phyloP scores from a whole-genome alignment of 495 filamentous ascomycete species.

The Pyrenula massariospora region DNA sequence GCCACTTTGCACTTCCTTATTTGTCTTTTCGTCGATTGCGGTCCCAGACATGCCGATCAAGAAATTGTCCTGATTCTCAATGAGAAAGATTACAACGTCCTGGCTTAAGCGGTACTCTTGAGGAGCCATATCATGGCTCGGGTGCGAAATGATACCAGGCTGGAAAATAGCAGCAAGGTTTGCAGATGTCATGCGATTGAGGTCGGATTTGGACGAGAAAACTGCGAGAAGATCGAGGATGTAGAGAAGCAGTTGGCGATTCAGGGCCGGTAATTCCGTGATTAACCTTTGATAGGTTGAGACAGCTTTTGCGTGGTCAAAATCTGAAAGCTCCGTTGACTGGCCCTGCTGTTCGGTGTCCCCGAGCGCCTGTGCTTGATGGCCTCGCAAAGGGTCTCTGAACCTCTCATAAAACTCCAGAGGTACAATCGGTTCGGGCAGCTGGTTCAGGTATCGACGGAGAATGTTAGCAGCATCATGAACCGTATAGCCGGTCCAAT shows the following conservation, averaged over 20 bases:
- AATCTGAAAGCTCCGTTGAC: conserved; percentile 40
- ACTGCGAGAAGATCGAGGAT: conserved; percentile 96
- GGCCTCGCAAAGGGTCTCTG: conserved; percentile 68
- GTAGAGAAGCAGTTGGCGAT: conserved; percentile 90
- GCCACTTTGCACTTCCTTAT: conserved; percentile 69
- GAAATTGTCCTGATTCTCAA: conserved; percentile 90
- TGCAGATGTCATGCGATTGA: conserved; percentile 89
- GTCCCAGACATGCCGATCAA: conserved; percentile 91
- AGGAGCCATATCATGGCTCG: conserved; percentile 87
- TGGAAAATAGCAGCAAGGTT: conserved; percentile 99
- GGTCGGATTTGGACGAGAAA: conserved; percentile 92
- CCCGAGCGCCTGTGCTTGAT: conserved; percentile 61
- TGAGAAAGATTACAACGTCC: conserved; percentile 94
- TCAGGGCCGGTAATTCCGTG: conserved; percentile 82
- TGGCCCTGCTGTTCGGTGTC: conserved; percentile 41
- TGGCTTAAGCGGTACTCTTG: conserved; percentile 90
- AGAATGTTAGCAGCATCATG: conserved; percentile 98
- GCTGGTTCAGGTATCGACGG: conserved; percentile 84
- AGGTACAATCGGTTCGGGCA: conserved; percentile 91
- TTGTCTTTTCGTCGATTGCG: conserved; percentile 74
- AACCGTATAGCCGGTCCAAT: conserved; percentile 97
- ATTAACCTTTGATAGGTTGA: conserved; percentile 78
- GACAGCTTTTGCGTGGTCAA: conserved; percentile 70
- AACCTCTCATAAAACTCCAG: conserved; percentile 88
- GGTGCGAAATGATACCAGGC: conserved; percentile 89